Conservation (phyloP, 176 grass and related monocot species). For the Dendrocalamus sinicus region DNA sequence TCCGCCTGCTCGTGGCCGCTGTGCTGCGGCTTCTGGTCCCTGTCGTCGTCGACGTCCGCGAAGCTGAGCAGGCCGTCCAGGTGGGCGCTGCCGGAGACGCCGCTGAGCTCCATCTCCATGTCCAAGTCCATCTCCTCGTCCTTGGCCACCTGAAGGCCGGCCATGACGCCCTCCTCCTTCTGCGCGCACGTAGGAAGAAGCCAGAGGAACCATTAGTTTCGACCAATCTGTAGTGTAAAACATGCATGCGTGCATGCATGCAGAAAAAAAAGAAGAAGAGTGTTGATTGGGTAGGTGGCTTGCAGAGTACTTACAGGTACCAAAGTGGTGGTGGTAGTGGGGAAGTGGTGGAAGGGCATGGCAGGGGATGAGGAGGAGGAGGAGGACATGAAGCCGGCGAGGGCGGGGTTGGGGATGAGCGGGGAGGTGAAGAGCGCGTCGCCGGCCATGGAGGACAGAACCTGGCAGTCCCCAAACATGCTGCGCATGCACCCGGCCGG, state of each 20-base stretch:
- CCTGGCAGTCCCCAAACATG: constrained; percentile 99
- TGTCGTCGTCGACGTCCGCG: constrained; percentile 71
- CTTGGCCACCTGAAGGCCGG: constrained; percentile 54
- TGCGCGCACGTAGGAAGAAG: constrained; percentile 9
- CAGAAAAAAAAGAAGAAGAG: background rate
- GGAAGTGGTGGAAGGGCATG: constrained; percentile 78
- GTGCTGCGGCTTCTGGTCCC: constrained; percentile 57
- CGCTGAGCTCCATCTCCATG: constrained; percentile 68
- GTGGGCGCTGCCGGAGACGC: constrained; percentile 80
- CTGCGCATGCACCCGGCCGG: background rate
- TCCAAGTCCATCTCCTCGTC: constrained; percentile 79
- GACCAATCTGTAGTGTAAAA: background rate
- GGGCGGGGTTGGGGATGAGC: constrained; percentile 71
- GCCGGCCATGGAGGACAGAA: constrained; percentile 76
- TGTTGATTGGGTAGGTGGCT: background rate
- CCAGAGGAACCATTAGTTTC: background rate
- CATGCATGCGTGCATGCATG: background rate
- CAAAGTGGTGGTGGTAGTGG: constrained; percentile 39
- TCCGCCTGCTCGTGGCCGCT: constrained; percentile 19
- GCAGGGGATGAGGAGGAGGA: constrained; percentile 38
- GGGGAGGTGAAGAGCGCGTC: constrained; percentile 71
- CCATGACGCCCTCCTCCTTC: constrained; percentile 76
- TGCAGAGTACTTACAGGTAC: constrained; percentile 43
- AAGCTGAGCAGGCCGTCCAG: constrained; percentile 81
- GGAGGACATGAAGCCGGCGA: constrained; percentile 66